Evolutionary conservation across 75 land plant genomes (phyloP), one percentile per base, ranked within the genome.

Genomic region (Pinus albicaulis): DNA sequence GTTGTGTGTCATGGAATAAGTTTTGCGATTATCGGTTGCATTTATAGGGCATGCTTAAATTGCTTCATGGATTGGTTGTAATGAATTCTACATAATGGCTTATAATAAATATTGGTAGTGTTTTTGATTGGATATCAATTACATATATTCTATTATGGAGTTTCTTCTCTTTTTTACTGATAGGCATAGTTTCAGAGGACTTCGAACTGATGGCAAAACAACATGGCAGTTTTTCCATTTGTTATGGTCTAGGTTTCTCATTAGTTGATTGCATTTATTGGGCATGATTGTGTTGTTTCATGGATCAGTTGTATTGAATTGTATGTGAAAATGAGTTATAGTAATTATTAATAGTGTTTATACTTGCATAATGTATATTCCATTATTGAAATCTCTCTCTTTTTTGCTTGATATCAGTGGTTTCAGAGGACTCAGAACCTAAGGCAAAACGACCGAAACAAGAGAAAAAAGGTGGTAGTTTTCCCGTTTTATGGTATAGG

Each of bases 361-460:
- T 66, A 41, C 44, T 66, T 31, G 44, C 20, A 66, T 36, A 41
- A 23, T 53, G 56, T 48, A 36, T 38, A 66, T 66, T 72, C 57
- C 53, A 19, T 53, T 6, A 72, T 26, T 72, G 23, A 24, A n/a
- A 13, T 60, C 24, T 60, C 62, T 53, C 11, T 48, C 25, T 11
- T 24, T 72, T 26, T 12, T 16, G 3, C 23, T n/a, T 52, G 25
- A 24, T 72, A 48, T 24, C 23, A 72, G 74, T 23, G 78, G 87
- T 76, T 80, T 31, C 78, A 72, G 90, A 86, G 56, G 93, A 89
- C 58, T 59, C 73, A 25, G 76, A 76, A 56, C 84, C 87, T 57
- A 90, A 90, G 65, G 82, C 84, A 38, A 95, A 91, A 75, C 82
- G 82, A 25, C 89, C 73, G 74, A 88, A 82, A 78, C 68, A 77